phyloP scores from a whole-genome alignment of 306 rosid species.

The Pyrus communis region DNA sequence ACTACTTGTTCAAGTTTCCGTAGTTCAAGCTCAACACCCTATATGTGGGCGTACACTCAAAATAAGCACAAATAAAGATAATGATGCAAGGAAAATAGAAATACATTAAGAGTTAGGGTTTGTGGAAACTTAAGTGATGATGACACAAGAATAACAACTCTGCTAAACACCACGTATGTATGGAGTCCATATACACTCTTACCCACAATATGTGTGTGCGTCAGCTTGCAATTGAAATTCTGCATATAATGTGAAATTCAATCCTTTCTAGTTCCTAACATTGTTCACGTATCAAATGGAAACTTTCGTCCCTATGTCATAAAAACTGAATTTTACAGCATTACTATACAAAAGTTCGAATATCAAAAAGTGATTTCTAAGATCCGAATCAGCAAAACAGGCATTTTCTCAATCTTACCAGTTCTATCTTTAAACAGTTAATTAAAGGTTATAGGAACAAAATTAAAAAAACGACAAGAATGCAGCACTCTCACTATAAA shows the following conservation, averaged over 20 bases:
- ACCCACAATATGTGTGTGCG: background rate
- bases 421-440: no score
- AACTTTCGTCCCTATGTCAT: background rate
- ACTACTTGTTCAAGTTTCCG: conserved; percentile 88
- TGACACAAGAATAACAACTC: background rate
- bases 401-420: no score
- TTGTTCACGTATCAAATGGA: background rate
- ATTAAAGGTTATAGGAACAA: no score
- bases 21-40: conserved; percentile 94
- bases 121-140: background rate
- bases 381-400: no score
- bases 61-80: background rate
- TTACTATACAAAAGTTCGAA: background rate
- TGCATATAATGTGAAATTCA: background rate
- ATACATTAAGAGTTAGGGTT: background rate
- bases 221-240: background rate
- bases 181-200: no score
- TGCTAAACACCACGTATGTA: background rate
- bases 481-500: no score
- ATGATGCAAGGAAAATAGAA: background rate
- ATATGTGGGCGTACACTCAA: background rate
- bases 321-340: background rate
- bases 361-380: background rate
- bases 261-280: background rate
- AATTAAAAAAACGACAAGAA: no score